Percentiles rank a stretch among this genome's conserved stretches.
phyloP scores from a whole-genome alignment of 371 early-diverging fungal genomes.

The Capillidium rhysosporum region DNA sequence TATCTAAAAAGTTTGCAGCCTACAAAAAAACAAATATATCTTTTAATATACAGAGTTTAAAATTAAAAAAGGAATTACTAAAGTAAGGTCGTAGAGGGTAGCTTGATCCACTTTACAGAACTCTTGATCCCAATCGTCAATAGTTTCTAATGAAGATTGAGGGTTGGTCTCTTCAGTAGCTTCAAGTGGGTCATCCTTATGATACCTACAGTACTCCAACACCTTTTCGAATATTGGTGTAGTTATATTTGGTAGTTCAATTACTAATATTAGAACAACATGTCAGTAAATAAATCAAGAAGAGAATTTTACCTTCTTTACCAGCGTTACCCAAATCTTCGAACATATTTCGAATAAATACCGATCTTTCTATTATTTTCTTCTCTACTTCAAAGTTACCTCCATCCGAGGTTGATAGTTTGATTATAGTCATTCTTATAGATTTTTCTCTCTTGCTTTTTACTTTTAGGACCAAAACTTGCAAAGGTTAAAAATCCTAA shows the following conservation, averaged over 20 bases:
- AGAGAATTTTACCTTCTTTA: conserved; percentile 6
- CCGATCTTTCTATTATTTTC: conserved; percentile 49
- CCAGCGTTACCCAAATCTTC: conserved; percentile 45
- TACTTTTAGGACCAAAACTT: no score
- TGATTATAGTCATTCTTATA: no score
- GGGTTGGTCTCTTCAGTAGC: conserved; percentile 18
- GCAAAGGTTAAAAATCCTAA: no score
- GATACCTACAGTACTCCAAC: conserved; percentile 65
- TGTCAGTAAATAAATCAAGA: not conserved
- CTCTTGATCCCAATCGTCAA: conserved; percentile 62
- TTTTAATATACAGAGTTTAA: not conserved
- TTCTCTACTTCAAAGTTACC: conserved; percentile 48
- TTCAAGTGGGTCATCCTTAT: conserved; percentile 40
- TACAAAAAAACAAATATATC: conserved; percentile 6
- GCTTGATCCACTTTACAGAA: conserved; percentile 75
- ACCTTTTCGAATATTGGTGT: conserved; percentile 57
- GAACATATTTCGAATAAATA: conserved; percentile 66
- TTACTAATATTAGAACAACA: conserved; percentile 14
- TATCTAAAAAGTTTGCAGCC: conserved; percentile 80
- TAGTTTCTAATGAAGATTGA: conserved; percentile 26
- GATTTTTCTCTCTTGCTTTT: no score
- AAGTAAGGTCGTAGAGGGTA: conserved; percentile 66
- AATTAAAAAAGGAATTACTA: conserved; percentile 12
- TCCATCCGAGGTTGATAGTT: conserved; percentile 23
- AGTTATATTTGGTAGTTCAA: conserved; percentile 77